phyloP scores from a whole-genome alignment of 495 filamentous ascomycete species.

The Aspergillus ostianus region DNA sequence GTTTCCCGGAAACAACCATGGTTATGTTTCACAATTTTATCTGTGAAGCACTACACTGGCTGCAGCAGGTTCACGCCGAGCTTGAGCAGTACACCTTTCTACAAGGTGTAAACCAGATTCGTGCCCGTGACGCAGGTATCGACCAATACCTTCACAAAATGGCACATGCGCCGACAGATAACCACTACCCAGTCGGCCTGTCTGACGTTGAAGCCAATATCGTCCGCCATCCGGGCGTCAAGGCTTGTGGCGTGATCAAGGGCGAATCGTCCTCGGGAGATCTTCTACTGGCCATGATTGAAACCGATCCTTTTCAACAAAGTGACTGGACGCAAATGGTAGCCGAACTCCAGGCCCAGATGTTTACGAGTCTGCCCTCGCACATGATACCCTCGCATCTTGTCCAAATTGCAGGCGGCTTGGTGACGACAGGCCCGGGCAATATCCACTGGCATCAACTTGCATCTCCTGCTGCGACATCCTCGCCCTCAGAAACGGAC shows the following conservation, averaged over 20 bases:
- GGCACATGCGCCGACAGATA: not conserved
- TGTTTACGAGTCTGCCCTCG: not conserved
- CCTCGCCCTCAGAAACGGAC: not conserved
- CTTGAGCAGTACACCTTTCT: not conserved
- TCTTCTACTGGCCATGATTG: not conserved
- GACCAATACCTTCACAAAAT: not conserved
- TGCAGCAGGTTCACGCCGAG: not conserved
- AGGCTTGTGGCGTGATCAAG: constrained; percentile 3
- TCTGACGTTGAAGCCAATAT: not conserved
- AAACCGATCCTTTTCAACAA: not conserved
- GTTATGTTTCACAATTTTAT: constrained; percentile 1
- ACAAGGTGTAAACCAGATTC: not conserved
- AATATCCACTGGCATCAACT: not conserved
- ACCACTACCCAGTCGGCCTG: not conserved
- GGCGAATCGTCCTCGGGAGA: not conserved
- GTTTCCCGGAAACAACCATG: not conserved
- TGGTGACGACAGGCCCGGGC: not conserved
- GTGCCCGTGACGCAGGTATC: not conserved
- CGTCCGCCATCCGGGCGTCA: not conserved
- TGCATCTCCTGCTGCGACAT: not conserved
- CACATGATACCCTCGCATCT: constrained; percentile 3
- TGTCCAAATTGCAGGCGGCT: not conserved
- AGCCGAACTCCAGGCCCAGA: not conserved
- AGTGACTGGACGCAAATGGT: not conserved
- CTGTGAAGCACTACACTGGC: not conserved